Evolutionary conservation across 257 asterid genomes (phyloP), one percentile per base, ranked within the genome.

Genomic region (Solanum lycopersicoides): DNA sequence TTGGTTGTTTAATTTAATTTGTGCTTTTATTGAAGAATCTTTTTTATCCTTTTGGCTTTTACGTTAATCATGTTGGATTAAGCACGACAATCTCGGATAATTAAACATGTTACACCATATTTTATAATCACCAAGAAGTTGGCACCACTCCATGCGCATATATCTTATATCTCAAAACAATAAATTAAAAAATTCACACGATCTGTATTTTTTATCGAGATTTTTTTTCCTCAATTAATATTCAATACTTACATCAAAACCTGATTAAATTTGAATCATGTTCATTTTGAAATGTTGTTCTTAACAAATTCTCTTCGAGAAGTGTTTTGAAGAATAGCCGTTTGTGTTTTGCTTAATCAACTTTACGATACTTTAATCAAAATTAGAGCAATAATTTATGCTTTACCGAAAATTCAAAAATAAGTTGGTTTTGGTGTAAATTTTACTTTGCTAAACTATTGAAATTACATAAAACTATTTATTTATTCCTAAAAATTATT

Each of bases 51-150:
- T 66, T 86, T 88, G 83, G 84, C 65, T 60, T 85, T 88, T 72
- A 35, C 85, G 87, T 80, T 73, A 88, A 87, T 16, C 86, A 44
- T 69, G 87, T 87, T 47, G 89, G 88, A 88, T 85, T 87, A 88
- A 56, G 86, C 86, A 91, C 91, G 91, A 91, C 92, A 88, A 87
- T 89, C 59, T 39, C 34, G 85, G 86, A 39, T 47, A 45, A 79
- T 79, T 45, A 39, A 66, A 86, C 73, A 60, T 60, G 47, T 42
- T 47, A 74, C 53, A 35, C 4, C 3, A 18, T 74, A 59, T 84
- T 84, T 65, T 9, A 25, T 79, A 47, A 18, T 47, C 85, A 80
- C 85, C 69, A 47, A 42, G 6, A 79, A 85, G 90, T 82, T 47
- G 75, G 6, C 74, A 85, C 88, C 88, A 45, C 47, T 25, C 83